These are phyloP conservation scores for Pleodorina starrii DNA, from an alignment of 139 green algal species.

Conservation along the genomic window DNA sequence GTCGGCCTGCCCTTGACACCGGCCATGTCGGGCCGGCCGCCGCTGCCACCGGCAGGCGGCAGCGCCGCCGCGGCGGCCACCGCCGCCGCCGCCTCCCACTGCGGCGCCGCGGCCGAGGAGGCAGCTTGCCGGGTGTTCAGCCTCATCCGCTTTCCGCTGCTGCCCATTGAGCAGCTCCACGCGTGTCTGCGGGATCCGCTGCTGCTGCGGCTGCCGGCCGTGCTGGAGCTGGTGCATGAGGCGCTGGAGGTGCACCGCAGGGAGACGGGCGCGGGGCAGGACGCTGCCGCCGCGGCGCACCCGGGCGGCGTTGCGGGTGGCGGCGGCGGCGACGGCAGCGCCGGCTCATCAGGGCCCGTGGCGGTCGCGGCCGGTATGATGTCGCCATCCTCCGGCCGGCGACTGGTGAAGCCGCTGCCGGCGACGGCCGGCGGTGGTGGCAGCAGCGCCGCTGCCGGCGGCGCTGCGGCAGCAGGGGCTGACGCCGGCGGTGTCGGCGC, in stretches of 20 bases:
- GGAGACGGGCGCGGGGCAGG: conserved; percentile 23
- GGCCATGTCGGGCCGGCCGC: neutral
- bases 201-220: conserved; percentile 19
- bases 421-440: no score
- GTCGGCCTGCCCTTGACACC: no score
- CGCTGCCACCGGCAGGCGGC: neutral
- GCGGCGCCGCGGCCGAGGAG: neutral
- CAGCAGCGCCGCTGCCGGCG: conserved; percentile 5
- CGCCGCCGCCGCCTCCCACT: no score
- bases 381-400: neutral
- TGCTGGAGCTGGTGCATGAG: conserved; percentile 52
- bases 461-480: neutral
- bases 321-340: neutral
- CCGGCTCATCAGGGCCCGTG: neutral
- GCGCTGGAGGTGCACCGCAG: conserved; percentile 38
- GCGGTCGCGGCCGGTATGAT: neutral
- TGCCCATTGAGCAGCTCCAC: conserved; percentile 48
- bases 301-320: neutral
- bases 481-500: neutral
- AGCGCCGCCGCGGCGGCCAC: no score
- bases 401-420: conserved; percentile 28
- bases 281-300: neutral
- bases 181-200: conserved; percentile 51
- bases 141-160: conserved; percentile 77
- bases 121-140: conserved; percentile 69